Conservation (phyloP, 768 basidiomycete genomes). For the Hypholoma fasciculare region DNA sequence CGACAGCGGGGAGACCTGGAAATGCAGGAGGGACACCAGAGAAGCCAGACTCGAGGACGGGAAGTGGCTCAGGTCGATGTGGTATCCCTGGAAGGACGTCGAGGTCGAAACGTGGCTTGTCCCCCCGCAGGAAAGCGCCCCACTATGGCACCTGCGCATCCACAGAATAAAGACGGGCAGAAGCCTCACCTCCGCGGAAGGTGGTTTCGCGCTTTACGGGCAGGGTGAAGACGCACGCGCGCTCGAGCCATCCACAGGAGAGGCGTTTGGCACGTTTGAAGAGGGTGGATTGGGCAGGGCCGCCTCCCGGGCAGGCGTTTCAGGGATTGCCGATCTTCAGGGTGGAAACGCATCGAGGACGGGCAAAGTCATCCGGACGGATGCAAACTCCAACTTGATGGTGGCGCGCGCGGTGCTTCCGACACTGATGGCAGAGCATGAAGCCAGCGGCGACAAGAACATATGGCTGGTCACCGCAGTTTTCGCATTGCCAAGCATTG, state of each 20-base stretch:
- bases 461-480: slow-evolving; percentile 67
- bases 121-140: slow-evolving; percentile 55
- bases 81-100: slow-evolving; percentile 76
- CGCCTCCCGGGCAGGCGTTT: slow-evolving; percentile 59
- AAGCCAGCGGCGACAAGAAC: slow-evolving; percentile 31
- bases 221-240: slow-evolving; percentile 62
- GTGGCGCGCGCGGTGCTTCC: slow-evolving; percentile 68
- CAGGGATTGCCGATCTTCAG: slow-evolving; percentile 57
- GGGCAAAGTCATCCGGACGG: slow-evolving; percentile 54
- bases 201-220: slow-evolving; percentile 70
- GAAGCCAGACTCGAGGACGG: slow-evolving; percentile 57
- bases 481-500: slow-evolving; percentile 55
- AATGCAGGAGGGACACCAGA: slow-evolving; percentile 60
- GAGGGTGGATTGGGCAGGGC: slow-evolving; percentile 49
- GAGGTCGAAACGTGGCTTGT: slow-evolving; percentile 75
- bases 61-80: slow-evolving; percentile 63
- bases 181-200: slow-evolving; percentile 61
- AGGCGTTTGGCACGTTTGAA: slow-evolving; percentile 51
- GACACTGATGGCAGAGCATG: slow-evolving; percentile 53
- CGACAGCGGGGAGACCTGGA: slow-evolving; percentile 73
- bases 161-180: slow-evolving; percentile 60
- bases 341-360: slow-evolving; percentile 18
- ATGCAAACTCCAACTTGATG: slow-evolving; percentile 74
- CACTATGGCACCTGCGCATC: slow-evolving; percentile 69
- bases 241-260: slow-evolving; percentile 45